Evolutionary conservation across 768 basidiomycete species (phyloP).

Genomic region (Dacryopinax spathularia): DNA sequence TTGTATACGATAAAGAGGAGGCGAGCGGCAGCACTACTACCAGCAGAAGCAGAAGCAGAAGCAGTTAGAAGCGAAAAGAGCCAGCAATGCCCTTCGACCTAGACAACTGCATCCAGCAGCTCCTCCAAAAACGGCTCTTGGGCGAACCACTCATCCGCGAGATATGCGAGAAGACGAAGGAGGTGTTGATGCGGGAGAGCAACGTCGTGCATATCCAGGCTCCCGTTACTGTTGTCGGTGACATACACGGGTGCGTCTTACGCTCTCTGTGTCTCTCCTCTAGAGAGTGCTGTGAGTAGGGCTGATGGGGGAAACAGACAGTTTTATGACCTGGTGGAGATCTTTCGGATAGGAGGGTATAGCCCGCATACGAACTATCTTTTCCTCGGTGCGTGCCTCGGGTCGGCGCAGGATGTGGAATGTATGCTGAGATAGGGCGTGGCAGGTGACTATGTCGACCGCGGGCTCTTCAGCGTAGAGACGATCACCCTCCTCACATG

Average conservation of each 20-base stretch:
- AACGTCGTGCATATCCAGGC: slow-evolving; percentile 96
- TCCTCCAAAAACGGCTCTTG: slow-evolving; percentile 81
- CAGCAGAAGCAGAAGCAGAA: no score
- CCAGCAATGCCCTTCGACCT: slow-evolving; percentile 53
- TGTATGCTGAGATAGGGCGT: no score
- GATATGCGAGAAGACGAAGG: slow-evolving; percentile 99
- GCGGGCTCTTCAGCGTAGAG: slow-evolving; percentile 94
- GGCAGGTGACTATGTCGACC: slow-evolving; percentile 93
- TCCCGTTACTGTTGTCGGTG: slow-evolving; percentile 95
- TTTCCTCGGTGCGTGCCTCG: slow-evolving; percentile 63
- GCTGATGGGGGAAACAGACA: slow-evolving; percentile 41
- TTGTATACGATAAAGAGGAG: no score
- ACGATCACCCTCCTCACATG: slow-evolving; percentile 95
- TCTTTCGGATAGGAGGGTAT: slow-evolving; percentile 95
- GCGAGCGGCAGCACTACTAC: no score
- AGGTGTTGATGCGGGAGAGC: slow-evolving; percentile 95
- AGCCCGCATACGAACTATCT: slow-evolving; percentile 96
- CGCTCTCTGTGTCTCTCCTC: slow-evolving; percentile 4
- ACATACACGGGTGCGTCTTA: slow-evolving; percentile 85
- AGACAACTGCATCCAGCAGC: slow-evolving; percentile 86
- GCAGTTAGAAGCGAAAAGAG: no score
- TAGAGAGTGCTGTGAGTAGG: background rate
- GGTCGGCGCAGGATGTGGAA: no score
- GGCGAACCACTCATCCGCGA: slow-evolving; percentile 90
- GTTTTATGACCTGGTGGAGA: slow-evolving; percentile 98